These are phyloP conservation scores for Capsella rubella DNA, from an alignment of 441 rosid species.

Conservation along the genomic window DNA sequence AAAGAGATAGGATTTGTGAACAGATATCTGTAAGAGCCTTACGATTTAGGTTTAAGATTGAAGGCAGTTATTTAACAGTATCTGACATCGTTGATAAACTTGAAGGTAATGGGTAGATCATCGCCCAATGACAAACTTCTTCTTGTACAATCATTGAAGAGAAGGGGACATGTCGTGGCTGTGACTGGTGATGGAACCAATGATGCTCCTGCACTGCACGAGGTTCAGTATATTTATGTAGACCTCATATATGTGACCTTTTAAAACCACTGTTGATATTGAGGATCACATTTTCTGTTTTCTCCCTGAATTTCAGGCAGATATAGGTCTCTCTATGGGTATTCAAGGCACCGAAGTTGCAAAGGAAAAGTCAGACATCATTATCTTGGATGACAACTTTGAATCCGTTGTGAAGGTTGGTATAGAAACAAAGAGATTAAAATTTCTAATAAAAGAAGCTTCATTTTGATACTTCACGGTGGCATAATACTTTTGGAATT, in stretches of 20 bases:
- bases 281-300: slow-evolving; percentile 10
- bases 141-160: slow-evolving; percentile 88
- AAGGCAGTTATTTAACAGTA: slow-evolving; percentile 22
- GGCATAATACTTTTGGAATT: slow-evolving; percentile 3
- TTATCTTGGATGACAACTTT: slow-evolving; percentile 92
- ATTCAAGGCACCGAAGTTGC: slow-evolving; percentile 99
- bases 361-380: slow-evolving; percentile 95
- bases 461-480: not conserved
- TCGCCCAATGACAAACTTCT: slow-evolving; percentile 96
- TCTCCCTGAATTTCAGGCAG: slow-evolving; percentile 65
- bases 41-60: slow-evolving; percentile 15
- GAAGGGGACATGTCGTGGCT: slow-evolving; percentile 87
- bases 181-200: slow-evolving; percentile 99
- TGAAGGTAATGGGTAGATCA: slow-evolving; percentile 96
- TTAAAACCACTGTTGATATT: slow-evolving; percentile 9
- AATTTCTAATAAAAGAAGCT: not conserved
- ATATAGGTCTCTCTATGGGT: slow-evolving; percentile 98
- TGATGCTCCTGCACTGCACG: slow-evolving; percentile 98
- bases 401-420: slow-evolving; percentile 92
- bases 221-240: slow-evolving; percentile 55
- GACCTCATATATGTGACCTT: not conserved
- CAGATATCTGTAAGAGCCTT: slow-evolving; percentile 67
- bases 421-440: slow-evolving; percentile 2
- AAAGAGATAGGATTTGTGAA: slow-evolving; percentile 76
- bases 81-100: slow-evolving; percentile 32